Conservation (phyloP, 257 asterid species). For the Avicennia marina region DNA sequence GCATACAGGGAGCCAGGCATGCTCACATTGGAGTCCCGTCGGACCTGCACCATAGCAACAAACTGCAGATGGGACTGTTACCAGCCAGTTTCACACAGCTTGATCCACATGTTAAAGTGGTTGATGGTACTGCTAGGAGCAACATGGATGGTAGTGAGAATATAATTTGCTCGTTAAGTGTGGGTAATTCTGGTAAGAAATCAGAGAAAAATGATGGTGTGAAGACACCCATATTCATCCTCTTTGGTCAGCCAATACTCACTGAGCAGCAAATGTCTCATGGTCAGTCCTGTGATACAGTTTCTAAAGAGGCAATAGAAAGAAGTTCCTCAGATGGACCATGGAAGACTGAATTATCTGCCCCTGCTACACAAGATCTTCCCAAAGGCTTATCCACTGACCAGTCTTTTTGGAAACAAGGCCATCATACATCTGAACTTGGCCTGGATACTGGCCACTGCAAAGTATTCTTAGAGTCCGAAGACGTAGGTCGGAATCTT, state of each 20-base stretch:
- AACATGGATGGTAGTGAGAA: slow-evolving; percentile 32
- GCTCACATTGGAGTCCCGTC: slow-evolving; percentile 55
- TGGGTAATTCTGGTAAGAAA: slow-evolving; percentile 41
- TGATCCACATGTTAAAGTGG: slow-evolving; percentile 28
- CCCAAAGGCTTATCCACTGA: slow-evolving; percentile 23
- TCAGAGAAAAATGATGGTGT: slow-evolving; percentile 25
- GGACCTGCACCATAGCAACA: slow-evolving; percentile 50
- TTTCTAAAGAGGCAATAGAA: slow-evolving; percentile 13
- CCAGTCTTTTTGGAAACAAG: slow-evolving; percentile 27
- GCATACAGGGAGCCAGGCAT: slow-evolving; percentile 96
- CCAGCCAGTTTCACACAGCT: slow-evolving; percentile 33
- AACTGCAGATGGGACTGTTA: slow-evolving; percentile 40
- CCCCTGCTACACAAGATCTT: slow-evolving; percentile 23
- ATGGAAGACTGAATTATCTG: slow-evolving; percentile 21
- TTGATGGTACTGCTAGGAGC: slow-evolving; percentile 17
- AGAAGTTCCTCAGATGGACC: slow-evolving; percentile 20
- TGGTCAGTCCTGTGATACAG: slow-evolving; percentile 23
- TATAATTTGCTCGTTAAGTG: slow-evolving; percentile 48
- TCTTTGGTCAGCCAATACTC: slow-evolving; percentile 69
- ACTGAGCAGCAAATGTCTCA: slow-evolving; percentile 68
- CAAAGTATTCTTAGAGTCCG: slow-evolving; percentile 64
- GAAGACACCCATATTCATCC: slow-evolving; percentile 43
- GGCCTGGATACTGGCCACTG: slow-evolving; percentile 49
- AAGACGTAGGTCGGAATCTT: slow-evolving; percentile 51
- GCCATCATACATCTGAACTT: slow-evolving; percentile 27